Percentiles rank a stretch among this genome's conserved stretches.
These are phyloP conservation scores for Candida germanica DNA, from an alignment of 805 yeast species.

Conservation along the genomic window DNA sequence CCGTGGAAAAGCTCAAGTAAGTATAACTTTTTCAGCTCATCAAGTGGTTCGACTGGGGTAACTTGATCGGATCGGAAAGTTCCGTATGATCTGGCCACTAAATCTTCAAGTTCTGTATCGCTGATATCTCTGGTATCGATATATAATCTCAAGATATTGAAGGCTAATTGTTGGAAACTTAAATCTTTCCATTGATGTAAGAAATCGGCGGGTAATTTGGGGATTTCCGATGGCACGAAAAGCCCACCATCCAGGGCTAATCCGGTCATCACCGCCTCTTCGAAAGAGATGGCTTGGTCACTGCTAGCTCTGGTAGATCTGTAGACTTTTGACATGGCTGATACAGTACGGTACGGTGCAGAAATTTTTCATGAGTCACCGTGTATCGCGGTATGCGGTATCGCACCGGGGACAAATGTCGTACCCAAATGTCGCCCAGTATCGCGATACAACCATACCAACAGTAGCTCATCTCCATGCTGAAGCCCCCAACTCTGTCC, in stretches of 20 bases:
- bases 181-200: constrained; percentile 67
- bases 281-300: constrained; percentile 58
- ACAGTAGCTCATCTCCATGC: too few species aligned
- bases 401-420: too few species aligned
- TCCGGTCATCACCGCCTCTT: constrained; percentile 83
- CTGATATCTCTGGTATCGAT: constrained; percentile 73
- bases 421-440: too few species aligned
- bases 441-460: too few species aligned
- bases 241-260: constrained; percentile 96
- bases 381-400: constrained; percentile 4
- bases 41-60: constrained; percentile 76
- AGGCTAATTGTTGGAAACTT: constrained; percentile 83
- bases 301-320: constrained; percentile 74
- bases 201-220: constrained; percentile 57
- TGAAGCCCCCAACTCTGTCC: too few species aligned
- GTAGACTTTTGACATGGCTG: constrained; percentile 45
- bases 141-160: constrained; percentile 78
- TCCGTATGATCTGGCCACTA: constrained; percentile 74
- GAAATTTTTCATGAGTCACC: constrained; percentile 1
- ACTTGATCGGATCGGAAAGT: constrained; percentile 87
- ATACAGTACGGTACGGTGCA: constrained; percentile 1
- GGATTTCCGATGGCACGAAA: constrained; percentile 82
- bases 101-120: constrained; percentile 56
- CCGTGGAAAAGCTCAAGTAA: constrained; percentile 95
- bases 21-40: constrained; percentile 52